A percentile compares a stretch with the other conserved stretches of the same genome.
These are phyloP conservation scores for Fragilariopsis cylindrus DNA, from an alignment of 108 stramenopile species.

Conservation along the genomic window DNA sequence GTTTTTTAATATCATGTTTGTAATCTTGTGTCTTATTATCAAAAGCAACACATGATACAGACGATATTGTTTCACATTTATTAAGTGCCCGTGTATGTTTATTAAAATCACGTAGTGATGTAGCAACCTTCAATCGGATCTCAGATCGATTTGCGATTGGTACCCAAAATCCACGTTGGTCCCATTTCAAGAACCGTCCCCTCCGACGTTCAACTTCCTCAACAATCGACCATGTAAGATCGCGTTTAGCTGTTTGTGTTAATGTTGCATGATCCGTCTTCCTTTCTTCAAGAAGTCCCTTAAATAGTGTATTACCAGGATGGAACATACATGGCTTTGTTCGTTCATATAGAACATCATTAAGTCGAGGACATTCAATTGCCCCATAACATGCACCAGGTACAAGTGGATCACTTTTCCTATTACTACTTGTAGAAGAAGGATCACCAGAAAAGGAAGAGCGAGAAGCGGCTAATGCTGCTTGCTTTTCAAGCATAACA, in stretches of 20 bases:
- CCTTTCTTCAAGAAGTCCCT: slow-evolving; percentile 5
- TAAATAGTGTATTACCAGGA: slow-evolving; percentile 5
- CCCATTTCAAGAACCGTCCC: slow-evolving; percentile 12
- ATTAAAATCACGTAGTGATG: slow-evolving; percentile 2
- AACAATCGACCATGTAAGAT: slow-evolving; percentile 14
- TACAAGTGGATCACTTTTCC: too few relatives aligned
- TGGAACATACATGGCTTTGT: slow-evolving; percentile 13
- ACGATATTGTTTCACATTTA: neutral
- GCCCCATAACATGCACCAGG: neutral
- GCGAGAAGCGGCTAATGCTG: too few relatives aligned
- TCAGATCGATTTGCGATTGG: neutral
- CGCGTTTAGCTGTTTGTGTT: slow-evolving; percentile 9
- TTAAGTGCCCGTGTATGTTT: slow-evolving; percentile 3
- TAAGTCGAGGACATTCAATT: slow-evolving; percentile 11
- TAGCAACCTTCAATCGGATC: slow-evolving; percentile 13
- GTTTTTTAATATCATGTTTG: neutral
- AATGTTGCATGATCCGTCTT: slow-evolving; percentile 6
- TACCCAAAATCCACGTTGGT: slow-evolving; percentile 11
- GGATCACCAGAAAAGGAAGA: neutral
- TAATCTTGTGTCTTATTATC: neutral
- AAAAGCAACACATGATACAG: neutral
- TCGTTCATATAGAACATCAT: slow-evolving; percentile 9
- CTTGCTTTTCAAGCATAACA: slow-evolving; percentile 7
- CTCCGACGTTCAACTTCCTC: neutral
- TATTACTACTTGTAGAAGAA: neutral